Conservation (phyloP, 495 filamentous ascomycete species). For the Xylaria flabelliformis region DNA sequence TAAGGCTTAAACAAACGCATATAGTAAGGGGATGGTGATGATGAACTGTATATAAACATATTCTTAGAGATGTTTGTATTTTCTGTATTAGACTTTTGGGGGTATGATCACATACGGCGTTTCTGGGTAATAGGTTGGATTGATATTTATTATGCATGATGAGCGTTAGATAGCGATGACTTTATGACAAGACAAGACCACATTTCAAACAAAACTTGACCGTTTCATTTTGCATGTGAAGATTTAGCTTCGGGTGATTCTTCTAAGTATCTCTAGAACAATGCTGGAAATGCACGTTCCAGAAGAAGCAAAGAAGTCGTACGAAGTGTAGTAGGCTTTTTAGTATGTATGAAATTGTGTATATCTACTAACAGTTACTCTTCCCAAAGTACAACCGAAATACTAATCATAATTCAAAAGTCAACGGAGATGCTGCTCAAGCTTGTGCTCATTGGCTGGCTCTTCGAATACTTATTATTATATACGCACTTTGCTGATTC, state of each 20-base stretch:
- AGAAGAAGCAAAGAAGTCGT: not conserved
- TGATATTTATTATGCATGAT: not conserved
- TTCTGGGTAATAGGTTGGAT: not conserved
- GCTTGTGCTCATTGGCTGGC: not conserved
- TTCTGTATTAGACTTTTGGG: not conserved
- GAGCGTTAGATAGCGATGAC: constrained; percentile 21
- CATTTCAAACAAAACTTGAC: constrained; percentile 21
- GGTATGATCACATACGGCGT: not conserved
- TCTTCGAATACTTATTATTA: not conserved
- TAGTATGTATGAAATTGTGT: not conserved
- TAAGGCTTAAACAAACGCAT: constrained; percentile 19
- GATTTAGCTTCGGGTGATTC: not conserved
- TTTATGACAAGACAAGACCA: constrained; percentile 26
- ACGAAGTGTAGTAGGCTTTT: not conserved
- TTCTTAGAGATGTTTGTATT: constrained; percentile 2
- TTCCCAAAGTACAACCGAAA: not conserved
- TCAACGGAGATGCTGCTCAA: not conserved
- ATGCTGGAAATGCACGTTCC: not conserved
- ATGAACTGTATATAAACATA: not conserved
- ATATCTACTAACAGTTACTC: not conserved
- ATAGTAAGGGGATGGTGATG: not conserved
- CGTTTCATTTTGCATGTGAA: not conserved
- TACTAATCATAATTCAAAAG: not conserved
- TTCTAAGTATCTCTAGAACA: not conserved
- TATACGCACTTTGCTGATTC: not conserved